A percentile compares a stretch with the other conserved stretches of the same genome.
These are phyloP conservation scores for Aspergillus cejpii DNA, from an alignment of 2,329 filamentous ascomycete genomes.

Conservation along the genomic window DNA sequence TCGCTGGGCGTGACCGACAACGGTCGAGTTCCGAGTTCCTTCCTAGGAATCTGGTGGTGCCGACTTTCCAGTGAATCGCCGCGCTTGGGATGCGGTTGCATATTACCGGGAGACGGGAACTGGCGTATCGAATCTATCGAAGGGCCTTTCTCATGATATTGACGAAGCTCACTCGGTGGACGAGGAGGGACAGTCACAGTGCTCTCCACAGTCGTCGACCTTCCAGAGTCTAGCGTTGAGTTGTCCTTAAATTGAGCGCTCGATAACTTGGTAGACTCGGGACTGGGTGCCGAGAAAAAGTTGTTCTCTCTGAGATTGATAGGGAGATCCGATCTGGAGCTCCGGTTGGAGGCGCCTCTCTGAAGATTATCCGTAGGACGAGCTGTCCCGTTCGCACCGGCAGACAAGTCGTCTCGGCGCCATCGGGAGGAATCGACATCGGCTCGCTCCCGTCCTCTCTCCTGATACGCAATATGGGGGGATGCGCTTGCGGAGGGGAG, in stretches of 20 bases:
- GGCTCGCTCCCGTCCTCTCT: constrained; percentile 64
- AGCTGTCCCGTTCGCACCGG: constrained; percentile 21
- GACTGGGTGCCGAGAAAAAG: constrained; percentile 33
- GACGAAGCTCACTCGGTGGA: constrained; percentile 53
- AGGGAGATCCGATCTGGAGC: constrained; percentile 37
- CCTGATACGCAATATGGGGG: constrained; percentile 88
- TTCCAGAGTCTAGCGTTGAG: constrained; percentile 25
- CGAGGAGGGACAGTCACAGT: constrained; percentile 39
- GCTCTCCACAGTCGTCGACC: constrained; percentile 21
- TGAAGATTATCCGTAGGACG: constrained; percentile 9
- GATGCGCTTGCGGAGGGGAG: constrained; percentile 50
- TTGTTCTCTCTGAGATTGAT: constrained; percentile 39
- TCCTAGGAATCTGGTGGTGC: constrained; percentile 54
- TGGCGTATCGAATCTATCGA: constrained; percentile 38
- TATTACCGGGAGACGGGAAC: constrained; percentile 26
- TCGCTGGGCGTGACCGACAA: constrained; percentile 31
- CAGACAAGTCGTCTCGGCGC: constrained; percentile 23
- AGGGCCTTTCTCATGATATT: constrained; percentile 47
- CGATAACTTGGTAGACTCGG: constrained; percentile 23
- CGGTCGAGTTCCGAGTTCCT: constrained; percentile 49
- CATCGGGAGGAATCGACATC: constrained; percentile 35
- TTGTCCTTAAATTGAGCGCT: constrained; percentile 30
- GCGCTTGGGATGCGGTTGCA: constrained; percentile 46
- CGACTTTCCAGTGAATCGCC: constrained; percentile 54
- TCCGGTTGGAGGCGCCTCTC: constrained; percentile 60